Conservation (phyloP, 2,329 filamentous ascomycete species). For the Colletotrichum tropicale region DNA sequence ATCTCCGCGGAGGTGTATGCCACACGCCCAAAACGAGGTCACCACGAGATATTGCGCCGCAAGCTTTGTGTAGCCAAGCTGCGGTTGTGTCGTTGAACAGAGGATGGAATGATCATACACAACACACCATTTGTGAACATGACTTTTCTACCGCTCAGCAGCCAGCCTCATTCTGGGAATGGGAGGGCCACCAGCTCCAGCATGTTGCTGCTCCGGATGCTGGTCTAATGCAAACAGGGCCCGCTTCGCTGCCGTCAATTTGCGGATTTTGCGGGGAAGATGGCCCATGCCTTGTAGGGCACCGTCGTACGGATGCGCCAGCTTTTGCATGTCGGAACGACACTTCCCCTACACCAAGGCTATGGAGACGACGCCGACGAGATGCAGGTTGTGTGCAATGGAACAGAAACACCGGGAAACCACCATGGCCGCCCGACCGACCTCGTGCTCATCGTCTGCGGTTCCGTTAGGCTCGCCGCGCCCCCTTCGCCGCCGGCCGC, state of each 20-base stretch:
- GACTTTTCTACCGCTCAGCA: background rate
- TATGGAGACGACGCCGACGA: background rate
- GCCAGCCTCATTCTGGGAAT: background rate
- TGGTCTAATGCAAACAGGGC: slow-evolving; percentile 18
- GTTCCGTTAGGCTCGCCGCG: background rate
- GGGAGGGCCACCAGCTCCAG: background rate
- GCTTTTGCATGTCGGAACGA: background rate
- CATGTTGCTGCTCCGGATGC: background rate
- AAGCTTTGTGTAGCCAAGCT: background rate
- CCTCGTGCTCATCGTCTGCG: background rate
- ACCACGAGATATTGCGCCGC: background rate
- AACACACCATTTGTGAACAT: background rate
- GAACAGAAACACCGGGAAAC: background rate
- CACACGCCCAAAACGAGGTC: background rate
- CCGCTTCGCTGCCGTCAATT: slow-evolving; percentile 10
- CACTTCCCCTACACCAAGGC: background rate
- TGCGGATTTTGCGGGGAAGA: slow-evolving; percentile 19
- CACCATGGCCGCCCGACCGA: background rate
- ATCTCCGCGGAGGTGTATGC: slow-evolving; percentile 4
- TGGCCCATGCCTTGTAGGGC: slow-evolving; percentile 11
- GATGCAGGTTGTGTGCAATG: background rate
- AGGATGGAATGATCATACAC: background rate
- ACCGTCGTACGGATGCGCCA: background rate
- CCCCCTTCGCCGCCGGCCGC: slow-evolving; percentile 12
- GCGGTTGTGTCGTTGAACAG: background rate